Base-by-base conservation (phyloP, 495 filamentous ascomycete species). In the Aspergillus nanangensis region DNA sequence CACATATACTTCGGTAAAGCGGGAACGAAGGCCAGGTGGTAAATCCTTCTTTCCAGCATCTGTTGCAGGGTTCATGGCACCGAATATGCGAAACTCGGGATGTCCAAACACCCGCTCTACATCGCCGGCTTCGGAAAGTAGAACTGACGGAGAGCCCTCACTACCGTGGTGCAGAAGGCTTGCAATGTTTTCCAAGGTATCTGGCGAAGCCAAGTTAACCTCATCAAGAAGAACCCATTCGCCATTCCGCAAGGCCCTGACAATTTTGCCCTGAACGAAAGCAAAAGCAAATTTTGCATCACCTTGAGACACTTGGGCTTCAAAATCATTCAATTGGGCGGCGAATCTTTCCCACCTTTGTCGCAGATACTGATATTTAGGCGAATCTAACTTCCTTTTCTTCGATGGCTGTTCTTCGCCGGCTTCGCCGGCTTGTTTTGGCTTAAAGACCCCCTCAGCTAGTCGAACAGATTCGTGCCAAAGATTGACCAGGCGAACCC, bases 221-320 rank as follows among this genome's bases (percentile, higher is more conserved):
- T 99, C 94, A 61, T 99, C 94, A 13, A 96, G 72, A n/a, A 99
- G 72, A 13, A 99, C 87, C 94, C 94, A 99, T 59, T 96, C 90
- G 4, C 94, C 94, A 63, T 95, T 96, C 38, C 91, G 76, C 18
- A 87, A 81, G 4, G 94, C 94, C 65, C 88, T 87, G 25, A 97
- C 86, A 55, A 99, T 86, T 52, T 87, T 95, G 45, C 94, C 90
- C 64, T 99, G 92, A 2, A 96, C 81, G 55, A 99, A 99, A 14
- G 87, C 83, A 61, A 99, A 97, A 0, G 91, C 90, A 63, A 96
- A 95, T 38, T 84, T 84, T 24, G 87, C 83, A 22, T 83, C 79
- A 2, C 88, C 83, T 44, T 82, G 82, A 7, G 84, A 80, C 10
- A 94, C 76, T 57, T 95, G 89, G 14, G 81, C 75, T 57, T 95